Conservation (phyloP, 139 green algal genomes). For the Zygnema circumcarinatum region DNA sequence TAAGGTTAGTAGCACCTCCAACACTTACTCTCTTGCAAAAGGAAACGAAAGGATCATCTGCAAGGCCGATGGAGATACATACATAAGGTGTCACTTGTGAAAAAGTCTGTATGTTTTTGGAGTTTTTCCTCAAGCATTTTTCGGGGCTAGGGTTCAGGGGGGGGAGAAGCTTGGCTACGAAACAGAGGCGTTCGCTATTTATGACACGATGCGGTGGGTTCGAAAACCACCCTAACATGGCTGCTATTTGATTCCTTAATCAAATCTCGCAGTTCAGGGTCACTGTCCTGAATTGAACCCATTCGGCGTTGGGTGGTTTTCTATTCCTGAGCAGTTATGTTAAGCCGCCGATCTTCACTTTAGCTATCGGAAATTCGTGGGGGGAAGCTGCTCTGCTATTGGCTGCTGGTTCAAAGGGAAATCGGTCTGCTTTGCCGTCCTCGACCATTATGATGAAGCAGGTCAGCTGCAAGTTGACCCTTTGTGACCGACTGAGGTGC, state of each 20-base stretch:
- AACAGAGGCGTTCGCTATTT: slow-evolving; percentile 97
- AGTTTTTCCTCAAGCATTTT: too few species aligned
- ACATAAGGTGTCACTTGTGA: too few species aligned
- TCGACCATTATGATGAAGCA: slow-evolving; percentile 97
- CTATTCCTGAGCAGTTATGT: slow-evolving; percentile 81
- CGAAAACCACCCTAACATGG: too few species aligned
- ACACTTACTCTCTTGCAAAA: background rate
- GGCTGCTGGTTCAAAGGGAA: slow-evolving; percentile 84
- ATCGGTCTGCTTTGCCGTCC: slow-evolving; percentile 90
- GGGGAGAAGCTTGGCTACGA: slow-evolving; percentile 96
- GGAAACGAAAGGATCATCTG: too few species aligned
- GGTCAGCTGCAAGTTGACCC: slow-evolving; percentile 70
- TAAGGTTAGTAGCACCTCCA: slow-evolving; percentile 50
- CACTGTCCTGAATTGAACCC: too few species aligned
- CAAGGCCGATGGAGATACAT: too few species aligned
- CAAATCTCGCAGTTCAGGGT: too few species aligned
- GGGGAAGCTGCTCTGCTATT: slow-evolving; percentile 97
- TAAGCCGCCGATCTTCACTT: slow-evolving; percentile 85
- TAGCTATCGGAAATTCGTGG: slow-evolving; percentile 92
- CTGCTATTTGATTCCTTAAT: too few species aligned
- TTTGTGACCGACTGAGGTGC: background rate
- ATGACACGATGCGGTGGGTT: slow-evolving; percentile 87
- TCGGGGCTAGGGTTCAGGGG: slow-evolving; percentile 61
- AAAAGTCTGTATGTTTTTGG: too few species aligned
- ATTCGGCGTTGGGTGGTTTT: too few species aligned